Conservation (phyloP, 1,139 yeast genomes). For the Lodderomyces metapsilosis region DNA sequence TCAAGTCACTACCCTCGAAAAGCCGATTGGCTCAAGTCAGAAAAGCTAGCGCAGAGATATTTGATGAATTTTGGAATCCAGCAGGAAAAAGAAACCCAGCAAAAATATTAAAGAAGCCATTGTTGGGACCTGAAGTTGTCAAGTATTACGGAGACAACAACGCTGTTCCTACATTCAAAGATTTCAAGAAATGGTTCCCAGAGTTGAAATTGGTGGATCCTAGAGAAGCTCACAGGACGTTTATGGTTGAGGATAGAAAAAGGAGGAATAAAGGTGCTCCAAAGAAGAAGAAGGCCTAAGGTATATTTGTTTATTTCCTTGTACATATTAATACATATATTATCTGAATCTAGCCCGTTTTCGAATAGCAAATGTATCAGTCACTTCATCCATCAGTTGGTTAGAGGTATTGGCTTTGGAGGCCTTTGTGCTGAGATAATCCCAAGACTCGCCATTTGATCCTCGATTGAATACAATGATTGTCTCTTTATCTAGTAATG, state of each 20-base stretch:
- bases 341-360: slow-evolving; percentile 17
- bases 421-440: background rate
- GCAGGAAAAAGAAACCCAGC: slow-evolving; percentile 69
- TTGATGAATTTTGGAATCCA: slow-evolving; percentile 57
- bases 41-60: slow-evolving; percentile 31
- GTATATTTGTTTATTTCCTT: background rate
- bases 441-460: background rate
- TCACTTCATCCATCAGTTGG: slow-evolving; percentile 22
- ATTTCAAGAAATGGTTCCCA: slow-evolving; percentile 55
- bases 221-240: slow-evolving; percentile 66
- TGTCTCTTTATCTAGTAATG: background rate
- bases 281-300: slow-evolving; percentile 51
- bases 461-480: background rate
- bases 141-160: slow-evolving; percentile 77
- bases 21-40: slow-evolving; percentile 30
- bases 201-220: slow-evolving; percentile 68
- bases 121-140: slow-evolving; percentile 72
- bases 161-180: slow-evolving; percentile 59
- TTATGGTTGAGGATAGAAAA: slow-evolving; percentile 66
- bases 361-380: slow-evolving; percentile 29
- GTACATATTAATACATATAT: background rate
- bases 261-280: slow-evolving; percentile 95
- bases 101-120: slow-evolving; percentile 67
- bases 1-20: slow-evolving; percentile 26
- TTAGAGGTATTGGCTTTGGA: background rate